Base-by-base conservation (phyloP, 306 rosid genomes). In the Fragaria nilgerrensis region DNA sequence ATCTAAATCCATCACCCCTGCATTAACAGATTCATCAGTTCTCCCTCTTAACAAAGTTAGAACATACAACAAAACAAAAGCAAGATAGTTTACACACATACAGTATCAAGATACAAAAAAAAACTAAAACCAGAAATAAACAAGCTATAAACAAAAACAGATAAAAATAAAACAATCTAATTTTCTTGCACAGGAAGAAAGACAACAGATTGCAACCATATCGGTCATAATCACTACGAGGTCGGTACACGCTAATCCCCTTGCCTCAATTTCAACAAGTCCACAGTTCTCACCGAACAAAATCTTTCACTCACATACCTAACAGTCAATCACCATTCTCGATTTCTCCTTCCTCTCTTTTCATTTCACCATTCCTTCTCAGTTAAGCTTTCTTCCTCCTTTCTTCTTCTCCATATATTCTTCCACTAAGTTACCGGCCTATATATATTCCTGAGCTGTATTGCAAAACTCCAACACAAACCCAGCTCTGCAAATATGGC, bases 401-500 rank as follows among this genome's bases (percentile, higher is more conserved):
- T n/a, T 15, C 14, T 63, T 63, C 43, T 63, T 63, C 68, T 63
- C 1, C 37, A 7, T 36, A 36, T 36, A 5, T 19, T 27, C n/a
- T 55, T 47, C 41, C 39, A 70, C 37, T 23, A 2, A 10, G 4
- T 48, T 5, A 14, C 15, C 9, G 39, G 0, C 63, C 34, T 70
- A 11, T 56, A 66, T 68, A 50, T 17, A 53, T 7, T 11, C 29
- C 36, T 39, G 2, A 11, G 14, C 48, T 9, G 11, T 25, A 32
- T 15, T 25, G 13, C 14, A 10, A 1, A 3, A 5, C 4, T 19
- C 1, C 2, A 32, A 68, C 4, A 32, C 25, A 58, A 29, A 23
- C 68, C 37, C 39, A 61, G 7, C 64, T 25, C 29, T 25, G 22
- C 56, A 19, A 22, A 73, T 2, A 85, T 84, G 93, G 48, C 86